Conservation (phyloP, 208 protist species). For the Endotrypanum monterogeii region DNA sequence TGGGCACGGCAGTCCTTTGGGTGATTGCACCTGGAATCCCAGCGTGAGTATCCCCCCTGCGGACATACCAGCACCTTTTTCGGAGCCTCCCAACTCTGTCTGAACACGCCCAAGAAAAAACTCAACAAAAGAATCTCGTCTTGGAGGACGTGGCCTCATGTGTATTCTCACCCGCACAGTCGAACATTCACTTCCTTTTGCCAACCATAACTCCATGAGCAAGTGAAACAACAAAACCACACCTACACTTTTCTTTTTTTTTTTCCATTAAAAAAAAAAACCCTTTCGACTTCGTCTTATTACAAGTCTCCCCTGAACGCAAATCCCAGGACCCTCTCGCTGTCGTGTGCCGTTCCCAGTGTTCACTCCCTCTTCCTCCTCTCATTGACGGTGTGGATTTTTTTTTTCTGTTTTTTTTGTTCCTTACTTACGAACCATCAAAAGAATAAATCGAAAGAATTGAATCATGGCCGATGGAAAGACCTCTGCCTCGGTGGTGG, state of each 20-base stretch:
- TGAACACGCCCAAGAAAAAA: neutral
- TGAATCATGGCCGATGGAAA: slow-evolving; percentile 52
- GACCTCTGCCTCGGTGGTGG: slow-evolving; percentile 58
- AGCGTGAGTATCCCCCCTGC: neutral
- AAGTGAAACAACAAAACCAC: slow-evolving; percentile 4
- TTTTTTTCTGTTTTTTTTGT: too few relatives aligned
- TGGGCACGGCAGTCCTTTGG: neutral
- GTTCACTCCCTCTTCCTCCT: neutral
- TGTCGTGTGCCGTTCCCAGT: neutral
- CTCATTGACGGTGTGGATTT: too few relatives aligned
- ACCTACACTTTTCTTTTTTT: neutral
- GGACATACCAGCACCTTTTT: neutral
- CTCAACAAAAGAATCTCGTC: neutral
- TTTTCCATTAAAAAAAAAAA: neutral
- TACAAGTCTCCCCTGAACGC: neutral
- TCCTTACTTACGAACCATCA: neutral
- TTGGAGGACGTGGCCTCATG: neutral
- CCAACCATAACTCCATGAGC: neutral
- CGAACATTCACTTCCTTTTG: too few relatives aligned
- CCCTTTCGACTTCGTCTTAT: neutral
- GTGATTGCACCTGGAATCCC: neutral
- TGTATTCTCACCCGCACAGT: too few relatives aligned
- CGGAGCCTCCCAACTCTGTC: neutral
- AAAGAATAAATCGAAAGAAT: neutral
- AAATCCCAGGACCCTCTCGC: neutral